Conservation (phyloP, 2,329 filamentous ascomycete species). For the Chalara sp. region DNA sequence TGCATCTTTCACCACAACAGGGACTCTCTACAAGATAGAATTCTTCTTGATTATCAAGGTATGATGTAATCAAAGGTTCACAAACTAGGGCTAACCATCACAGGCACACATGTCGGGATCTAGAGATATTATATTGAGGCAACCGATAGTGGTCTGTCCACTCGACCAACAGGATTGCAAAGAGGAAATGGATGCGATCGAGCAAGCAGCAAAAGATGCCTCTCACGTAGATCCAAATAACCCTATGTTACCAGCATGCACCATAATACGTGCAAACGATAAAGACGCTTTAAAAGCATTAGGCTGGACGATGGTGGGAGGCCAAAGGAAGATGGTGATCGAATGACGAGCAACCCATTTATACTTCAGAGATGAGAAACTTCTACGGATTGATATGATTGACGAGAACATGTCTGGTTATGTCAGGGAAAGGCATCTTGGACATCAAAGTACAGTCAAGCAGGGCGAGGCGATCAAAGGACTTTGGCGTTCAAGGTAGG, state of each 20-base stretch:
- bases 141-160: constrained; percentile 93
- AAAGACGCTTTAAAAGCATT: constrained; percentile 54
- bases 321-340: constrained; percentile 59
- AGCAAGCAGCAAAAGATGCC: constrained; percentile 90
- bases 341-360: constrained; percentile 37
- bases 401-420: background rate
- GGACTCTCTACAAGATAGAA: constrained; percentile 95
- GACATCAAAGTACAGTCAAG: background rate
- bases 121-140: constrained; percentile 79
- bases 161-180: constrained; percentile 94
- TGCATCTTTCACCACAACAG: constrained; percentile 86
- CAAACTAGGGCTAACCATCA: constrained; percentile 7
- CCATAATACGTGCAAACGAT: constrained; percentile 75
- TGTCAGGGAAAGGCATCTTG: background rate
- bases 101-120: constrained; percentile 85
- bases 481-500: constrained; percentile 1
- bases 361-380: background rate
- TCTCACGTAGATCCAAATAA: constrained; percentile 82
- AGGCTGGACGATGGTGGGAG: constrained; percentile 56
- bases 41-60: constrained; percentile 96
- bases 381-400: background rate
- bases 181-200: constrained; percentile 97
- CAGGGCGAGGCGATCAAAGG: background rate
- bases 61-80: constrained; percentile 17
- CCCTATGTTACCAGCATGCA: constrained; percentile 82